Evolutionary conservation across 768 basidiomycete species (phyloP).

Genomic region (Botryobasidium botryosum): DNA sequence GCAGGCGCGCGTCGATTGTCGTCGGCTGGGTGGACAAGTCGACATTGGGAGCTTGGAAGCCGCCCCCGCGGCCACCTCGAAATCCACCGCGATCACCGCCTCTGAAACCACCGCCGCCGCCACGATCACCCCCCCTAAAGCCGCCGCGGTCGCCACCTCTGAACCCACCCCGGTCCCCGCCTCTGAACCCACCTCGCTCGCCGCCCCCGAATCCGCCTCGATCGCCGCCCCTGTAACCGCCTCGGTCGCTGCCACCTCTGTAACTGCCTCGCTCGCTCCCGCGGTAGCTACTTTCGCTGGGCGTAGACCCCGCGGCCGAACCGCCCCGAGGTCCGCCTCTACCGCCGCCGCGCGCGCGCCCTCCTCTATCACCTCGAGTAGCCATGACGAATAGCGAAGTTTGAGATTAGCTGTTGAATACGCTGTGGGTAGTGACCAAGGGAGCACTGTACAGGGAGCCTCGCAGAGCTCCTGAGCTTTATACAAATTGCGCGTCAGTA

Average conservation of each 20-base stretch:
- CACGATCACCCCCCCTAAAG: constrained; percentile 18
- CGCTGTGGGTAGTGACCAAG: too few species aligned
- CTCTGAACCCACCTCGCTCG: too few species aligned
- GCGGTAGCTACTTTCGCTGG: background rate
- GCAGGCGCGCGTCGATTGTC: constrained; percentile 34
- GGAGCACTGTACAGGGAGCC: too few species aligned
- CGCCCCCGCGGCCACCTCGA: constrained; percentile 23
- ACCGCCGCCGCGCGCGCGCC: too few species aligned
- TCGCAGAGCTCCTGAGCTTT: too few species aligned
- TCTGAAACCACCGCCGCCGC: constrained; percentile 17
- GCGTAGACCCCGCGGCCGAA: background rate
- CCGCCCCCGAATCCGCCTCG: constrained; percentile 4
- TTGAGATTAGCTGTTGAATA: too few species aligned
- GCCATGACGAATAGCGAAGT: too few species aligned
- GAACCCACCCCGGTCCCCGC: background rate
- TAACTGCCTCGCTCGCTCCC: too few species aligned
- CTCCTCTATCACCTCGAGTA: too few species aligned
- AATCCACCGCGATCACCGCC: constrained; percentile 22
- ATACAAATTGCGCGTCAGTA: too few species aligned
- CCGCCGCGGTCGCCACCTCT: constrained; percentile 5
- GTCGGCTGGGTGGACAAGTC: constrained; percentile 26
- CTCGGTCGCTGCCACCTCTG: constrained; percentile 1
- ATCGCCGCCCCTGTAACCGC: constrained; percentile 14
- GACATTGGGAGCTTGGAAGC: too few species aligned
- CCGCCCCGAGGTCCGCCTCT: background rate